Evolutionary conservation across 192 early-diverging fungal species (phyloP).

Genomic region (Entophlyctis luteolus): DNA sequence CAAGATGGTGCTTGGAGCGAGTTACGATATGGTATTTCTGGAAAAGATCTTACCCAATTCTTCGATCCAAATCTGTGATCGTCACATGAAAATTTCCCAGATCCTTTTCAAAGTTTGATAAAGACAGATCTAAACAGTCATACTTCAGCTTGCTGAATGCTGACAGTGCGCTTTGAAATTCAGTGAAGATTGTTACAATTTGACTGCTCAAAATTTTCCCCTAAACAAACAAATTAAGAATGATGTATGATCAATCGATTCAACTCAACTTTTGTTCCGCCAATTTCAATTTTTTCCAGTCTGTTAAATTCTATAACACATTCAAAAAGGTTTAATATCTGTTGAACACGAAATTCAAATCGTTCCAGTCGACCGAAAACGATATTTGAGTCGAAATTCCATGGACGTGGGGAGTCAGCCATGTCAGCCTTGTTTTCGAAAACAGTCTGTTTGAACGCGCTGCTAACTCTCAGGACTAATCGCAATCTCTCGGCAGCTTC

Average conservation of each 20-base stretch:
- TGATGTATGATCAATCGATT: too few species aligned
- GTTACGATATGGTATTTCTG: neutral
- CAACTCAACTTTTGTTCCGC: slow-evolving; percentile 67
- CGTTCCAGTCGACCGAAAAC: slow-evolving; percentile 55
- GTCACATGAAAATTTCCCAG: slow-evolving; percentile 50
- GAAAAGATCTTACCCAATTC: slow-evolving; percentile 43
- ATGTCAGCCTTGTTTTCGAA: slow-evolving; percentile 47
- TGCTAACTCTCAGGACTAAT: slow-evolving; percentile 47
- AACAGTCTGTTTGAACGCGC: slow-evolving; percentile 51
- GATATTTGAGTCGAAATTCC: slow-evolving; percentile 62
- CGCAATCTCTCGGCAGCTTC: slow-evolving; percentile 55
- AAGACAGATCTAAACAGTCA: slow-evolving; percentile 52
- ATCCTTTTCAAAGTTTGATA: slow-evolving; percentile 52
- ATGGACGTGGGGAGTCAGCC: slow-evolving; percentile 43
- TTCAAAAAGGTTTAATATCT: slow-evolving; percentile 59
- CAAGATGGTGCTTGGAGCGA: slow-evolving; percentile 44
- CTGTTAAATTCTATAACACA: slow-evolving; percentile 69
- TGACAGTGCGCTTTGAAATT: slow-evolving; percentile 50
- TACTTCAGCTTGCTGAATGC: slow-evolving; percentile 58
- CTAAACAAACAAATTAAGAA: too few species aligned
- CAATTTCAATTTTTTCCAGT: slow-evolving; percentile 66
- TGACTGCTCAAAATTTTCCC: slow-evolving; percentile 65
- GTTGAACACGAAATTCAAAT: slow-evolving; percentile 51
- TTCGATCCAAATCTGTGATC: slow-evolving; percentile 58
- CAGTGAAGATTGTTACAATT: slow-evolving; percentile 58